Base-by-base conservation (phyloP, 2,329 filamentous ascomycete species). In the Juglanconis juglandina region DNA sequence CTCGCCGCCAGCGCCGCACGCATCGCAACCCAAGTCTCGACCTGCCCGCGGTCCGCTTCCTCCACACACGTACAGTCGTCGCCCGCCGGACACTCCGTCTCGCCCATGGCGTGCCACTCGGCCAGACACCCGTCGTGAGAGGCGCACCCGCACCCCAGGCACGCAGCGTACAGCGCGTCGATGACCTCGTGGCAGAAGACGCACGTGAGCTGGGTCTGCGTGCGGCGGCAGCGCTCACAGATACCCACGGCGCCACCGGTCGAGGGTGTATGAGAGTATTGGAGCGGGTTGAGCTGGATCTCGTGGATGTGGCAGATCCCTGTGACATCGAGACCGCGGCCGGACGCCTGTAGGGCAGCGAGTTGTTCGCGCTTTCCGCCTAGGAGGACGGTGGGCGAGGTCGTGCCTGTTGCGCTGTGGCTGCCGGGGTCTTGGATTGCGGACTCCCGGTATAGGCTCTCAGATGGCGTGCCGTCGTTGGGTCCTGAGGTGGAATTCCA, bases 281-380 rank as follows among this genome's bases (percentile, higher is more conserved):
- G 76, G 7, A 84, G 71, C 2, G 86, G 83, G 60, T 88, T 83
- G 0, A 88, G 78, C 62, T 86, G 85, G 11, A 77, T 81, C 66
- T 88, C 86, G 67, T 88, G 86, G 24, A 83, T 75, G 56, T 81
- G 82, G 66, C 86, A 89, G 54, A 87, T 78, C 42, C 86, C 86
- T 0, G 81, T 85, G 2, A 87, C 80, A 66, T 88, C 85, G 8
- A 89, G 77, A 3, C 85, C 85, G 17, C 81, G 81, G 2, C 78
- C 80, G 0, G 81, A 83, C 8, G 78, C 70, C 32, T 82, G 69
- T n/a, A 84, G 68, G 2, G 77, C 75, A 34, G 80, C 76, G 8
- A 83, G 73, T 53, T 81, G 76, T 44, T 84, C 80, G 66, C 79
- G 83, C 68, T 83, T 85, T 37, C 66, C 67, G 51, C 82, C 81